Base-by-base conservation (phyloP, 345 rosid genomes). In the Physaria fendleri region DNA sequence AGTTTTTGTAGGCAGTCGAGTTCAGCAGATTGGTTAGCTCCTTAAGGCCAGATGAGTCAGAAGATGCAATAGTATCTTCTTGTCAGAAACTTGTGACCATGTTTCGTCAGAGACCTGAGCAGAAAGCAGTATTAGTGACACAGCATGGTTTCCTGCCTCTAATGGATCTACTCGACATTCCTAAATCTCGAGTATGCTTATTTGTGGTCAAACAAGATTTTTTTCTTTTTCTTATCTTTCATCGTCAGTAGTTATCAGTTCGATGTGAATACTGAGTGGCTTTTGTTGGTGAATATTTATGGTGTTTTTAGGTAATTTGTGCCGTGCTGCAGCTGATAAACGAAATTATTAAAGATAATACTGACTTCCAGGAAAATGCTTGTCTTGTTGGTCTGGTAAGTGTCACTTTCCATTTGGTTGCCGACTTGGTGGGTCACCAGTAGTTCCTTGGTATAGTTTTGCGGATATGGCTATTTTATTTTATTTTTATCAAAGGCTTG, bases 61-160 rank as follows among this genome's bases (percentile, higher is more conserved):
- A 93, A 83, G 97, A 93, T 57, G 88, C 88, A 61, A 87, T 93
- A 46, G 79, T 84, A 24, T 79, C 96, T 66, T 78, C 95, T 28
- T 87, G 95, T 71, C 88, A 75, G 81, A 89, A 81, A 67, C 97
- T 93, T 52, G 66, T 82, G 50, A 64, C 65, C 10, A 83, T 93
- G 64, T 89, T 89, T 73, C 83, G 82, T 63, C 96, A 87, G 74
- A 96, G 97, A 47, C 81, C 92, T 38, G 99, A 82, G 73, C 99
- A 90, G 77, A 90, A 93, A 69, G 67, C 76, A 64, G 83, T 82
- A 57, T 87, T 82, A 73, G 79, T 90, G 64, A 85, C 90, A 52
- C 99, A 87, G 72, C 92, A 79, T 79, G 97, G 99, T 35, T 78
- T 93, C 74, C 92, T 93, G 16, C 97, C 97, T 61, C 72, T 93